A percentile compares a stretch with the other conserved stretches of the same genome.
These are phyloP conservation scores for Mycena filopes DNA, from an alignment of 768 basidiomycete species.

Conservation along the genomic window DNA sequence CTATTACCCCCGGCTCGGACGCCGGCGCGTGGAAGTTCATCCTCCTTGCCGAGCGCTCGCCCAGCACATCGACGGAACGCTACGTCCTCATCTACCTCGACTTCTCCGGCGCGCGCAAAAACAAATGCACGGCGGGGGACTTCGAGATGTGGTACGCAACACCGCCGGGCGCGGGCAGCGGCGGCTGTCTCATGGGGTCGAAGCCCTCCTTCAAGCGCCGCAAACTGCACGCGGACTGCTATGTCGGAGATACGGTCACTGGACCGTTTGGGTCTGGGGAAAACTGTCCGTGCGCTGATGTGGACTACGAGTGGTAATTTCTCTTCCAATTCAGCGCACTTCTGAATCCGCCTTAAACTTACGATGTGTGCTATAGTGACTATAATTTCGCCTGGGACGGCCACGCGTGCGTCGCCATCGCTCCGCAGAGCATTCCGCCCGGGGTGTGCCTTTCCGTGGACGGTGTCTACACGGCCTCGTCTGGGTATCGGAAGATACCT, in stretches of 20 bases:
- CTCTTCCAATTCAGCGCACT: not conserved
- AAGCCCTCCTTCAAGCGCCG: conserved; percentile 96
- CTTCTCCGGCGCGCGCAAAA: conserved; percentile 73
- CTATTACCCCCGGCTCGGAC: conserved; percentile 92
- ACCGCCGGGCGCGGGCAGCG: conserved; percentile 53
- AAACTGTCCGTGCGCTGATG: conserved; percentile 82
- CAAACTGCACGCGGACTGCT: conserved; percentile 85
- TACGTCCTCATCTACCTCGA: conserved; percentile 85
- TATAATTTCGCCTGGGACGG: conserved; percentile 86
- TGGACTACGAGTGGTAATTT: conserved; percentile 91
- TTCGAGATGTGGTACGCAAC: conserved; percentile 92
- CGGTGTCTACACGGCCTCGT: conserved; percentile 84
- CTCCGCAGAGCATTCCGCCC: conserved; percentile 87
- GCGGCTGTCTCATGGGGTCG: conserved; percentile 95
- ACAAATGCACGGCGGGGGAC: conserved; percentile 76
- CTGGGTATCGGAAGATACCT: conserved; percentile 93
- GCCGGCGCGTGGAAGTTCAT: conserved; percentile 97
- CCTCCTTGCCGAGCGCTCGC: conserved; percentile 68
- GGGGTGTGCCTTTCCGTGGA: conserved; percentile 70
- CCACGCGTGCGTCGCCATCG: conserved; percentile 80
- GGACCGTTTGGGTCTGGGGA: conserved; percentile 79
- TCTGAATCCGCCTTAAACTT: not conserved
- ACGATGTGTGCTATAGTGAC: conserved; percentile 62
- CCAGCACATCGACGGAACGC: conserved; percentile 51
- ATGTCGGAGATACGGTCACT: conserved; percentile 79